phyloP scores from a whole-genome alignment of 768 basidiomycete species.

The Cyathus striatus region DNA sequence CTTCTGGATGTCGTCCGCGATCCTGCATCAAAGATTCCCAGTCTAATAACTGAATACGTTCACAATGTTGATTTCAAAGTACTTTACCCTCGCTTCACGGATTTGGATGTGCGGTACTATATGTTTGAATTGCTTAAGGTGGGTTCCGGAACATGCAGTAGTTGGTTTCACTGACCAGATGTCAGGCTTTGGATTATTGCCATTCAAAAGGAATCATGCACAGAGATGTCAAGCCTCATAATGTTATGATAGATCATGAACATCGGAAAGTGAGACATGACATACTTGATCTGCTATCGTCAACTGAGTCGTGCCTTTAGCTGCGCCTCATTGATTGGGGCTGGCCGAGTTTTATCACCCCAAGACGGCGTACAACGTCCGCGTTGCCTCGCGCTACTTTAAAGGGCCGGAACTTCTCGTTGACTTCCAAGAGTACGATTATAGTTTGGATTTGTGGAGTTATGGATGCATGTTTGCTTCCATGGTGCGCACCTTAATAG shows the following conservation, averaged over 20 bases:
- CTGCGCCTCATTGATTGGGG: slow-evolving; percentile 98
- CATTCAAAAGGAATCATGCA: slow-evolving; percentile 99
- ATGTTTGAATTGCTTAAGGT: slow-evolving; percentile 96
- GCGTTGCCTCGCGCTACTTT: slow-evolving; percentile 96
- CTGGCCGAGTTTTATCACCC: slow-evolving; percentile 98
- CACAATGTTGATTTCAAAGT: slow-evolving; percentile 98
- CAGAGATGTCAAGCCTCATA: slow-evolving; percentile 96
- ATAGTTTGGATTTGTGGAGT: slow-evolving; percentile 98
- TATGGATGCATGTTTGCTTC: slow-evolving; percentile 98
- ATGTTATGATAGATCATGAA: slow-evolving; percentile 99
- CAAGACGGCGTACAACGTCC: slow-evolving; percentile 95
- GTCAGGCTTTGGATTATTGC: slow-evolving; percentile 90
- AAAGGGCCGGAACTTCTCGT: slow-evolving; percentile 96
- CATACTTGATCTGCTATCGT: too few species aligned
- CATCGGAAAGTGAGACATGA: slow-evolving; percentile 72
- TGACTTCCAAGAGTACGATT: slow-evolving; percentile 98
- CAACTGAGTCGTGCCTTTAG: slow-evolving; percentile 36
- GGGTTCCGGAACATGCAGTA: slow-evolving; percentile 6
- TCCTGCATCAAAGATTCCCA: slow-evolving; percentile 93
- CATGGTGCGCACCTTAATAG: slow-evolving; percentile 58
- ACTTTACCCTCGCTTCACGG: slow-evolving; percentile 91
- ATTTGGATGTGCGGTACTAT: slow-evolving; percentile 94
- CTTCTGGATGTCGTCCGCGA: slow-evolving; percentile 95
- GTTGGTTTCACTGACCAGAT: slow-evolving; percentile 8
- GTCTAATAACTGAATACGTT: slow-evolving; percentile 95